Conservation (phyloP, 1,284 basidiomycete genomes). For the Flammula alnicola region DNA sequence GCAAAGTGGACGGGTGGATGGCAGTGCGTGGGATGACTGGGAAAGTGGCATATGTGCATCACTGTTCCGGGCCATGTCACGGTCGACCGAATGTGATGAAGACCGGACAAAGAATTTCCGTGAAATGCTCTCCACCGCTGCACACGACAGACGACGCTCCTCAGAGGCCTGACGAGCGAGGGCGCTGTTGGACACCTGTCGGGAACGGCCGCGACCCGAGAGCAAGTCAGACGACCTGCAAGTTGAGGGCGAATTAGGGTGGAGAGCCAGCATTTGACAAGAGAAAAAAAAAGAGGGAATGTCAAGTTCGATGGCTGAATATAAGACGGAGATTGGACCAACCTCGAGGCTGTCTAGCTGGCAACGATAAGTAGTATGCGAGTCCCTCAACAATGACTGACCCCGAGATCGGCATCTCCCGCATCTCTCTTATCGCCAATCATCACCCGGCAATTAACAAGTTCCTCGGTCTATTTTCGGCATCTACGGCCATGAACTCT, state of each 20-base stretch:
- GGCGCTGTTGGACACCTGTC: constrained; percentile 49
- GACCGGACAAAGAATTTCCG: constrained; percentile 9
- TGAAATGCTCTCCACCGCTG: constrained; percentile 7
- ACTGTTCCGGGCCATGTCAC: neutral
- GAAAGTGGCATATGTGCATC: too few species aligned
- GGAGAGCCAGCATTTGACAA: constrained; percentile 27
- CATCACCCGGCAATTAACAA: constrained; percentile 2
- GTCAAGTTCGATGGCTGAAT: constrained; percentile 11
- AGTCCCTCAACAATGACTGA: too few species aligned
- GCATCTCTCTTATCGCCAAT: constrained; percentile 28
- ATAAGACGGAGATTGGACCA: constrained; percentile 4
- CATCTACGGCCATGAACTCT: neutral
- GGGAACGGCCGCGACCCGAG: constrained; percentile 50
- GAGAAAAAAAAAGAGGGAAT: too few species aligned
- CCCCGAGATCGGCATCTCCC: constrained; percentile 16
- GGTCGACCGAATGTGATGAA: neutral
- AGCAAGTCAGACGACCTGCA: constrained; percentile 11
- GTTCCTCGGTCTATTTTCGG: constrained; percentile 15
- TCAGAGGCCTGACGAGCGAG: constrained; percentile 54
- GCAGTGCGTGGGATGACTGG: constrained; percentile 1
- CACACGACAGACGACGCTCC: constrained; percentile 39
- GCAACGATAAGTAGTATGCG: too few species aligned
- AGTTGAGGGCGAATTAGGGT: constrained; percentile 16
- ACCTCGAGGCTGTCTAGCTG: constrained; percentile 2
- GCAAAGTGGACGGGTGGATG: neutral